These are phyloP conservation scores for Furcasterigmium sp. DNA, from an alignment of 2,329 filamentous ascomycete species.

Conservation along the genomic window DNA sequence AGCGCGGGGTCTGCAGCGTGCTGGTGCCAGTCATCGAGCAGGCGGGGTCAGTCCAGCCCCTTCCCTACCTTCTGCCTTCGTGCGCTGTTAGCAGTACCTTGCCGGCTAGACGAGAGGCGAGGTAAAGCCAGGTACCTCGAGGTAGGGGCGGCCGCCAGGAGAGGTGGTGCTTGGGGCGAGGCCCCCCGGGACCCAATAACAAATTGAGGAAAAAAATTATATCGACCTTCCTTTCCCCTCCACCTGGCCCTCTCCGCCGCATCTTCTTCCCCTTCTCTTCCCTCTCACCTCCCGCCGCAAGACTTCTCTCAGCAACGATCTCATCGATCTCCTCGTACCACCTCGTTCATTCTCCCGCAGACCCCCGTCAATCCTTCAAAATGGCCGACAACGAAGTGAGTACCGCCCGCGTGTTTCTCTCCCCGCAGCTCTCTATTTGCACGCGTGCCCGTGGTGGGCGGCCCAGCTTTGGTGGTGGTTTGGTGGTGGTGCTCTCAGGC, in stretches of 20 bases:
- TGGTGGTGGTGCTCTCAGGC: conserved; percentile 19
- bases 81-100: no score
- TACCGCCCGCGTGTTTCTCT: conserved; percentile 12
- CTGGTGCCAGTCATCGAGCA: no score
- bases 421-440: conserved; percentile 7
- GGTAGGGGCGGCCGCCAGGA: background rate
- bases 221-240: conserved; percentile 5
- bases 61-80: no score
- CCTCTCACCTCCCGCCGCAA: conserved; percentile 5
- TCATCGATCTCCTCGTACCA: conserved; percentile 2
- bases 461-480: conserved; percentile 9
- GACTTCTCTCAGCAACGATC: background rate
- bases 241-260: conserved; percentile 9
- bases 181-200: no score
- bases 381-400: conserved; percentile 53
- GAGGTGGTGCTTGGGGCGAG: no score
- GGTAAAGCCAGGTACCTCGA: no score
- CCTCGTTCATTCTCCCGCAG: background rate
- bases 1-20: no score
- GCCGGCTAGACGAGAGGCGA: no score
- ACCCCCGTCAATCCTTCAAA: conserved; percentile 36
- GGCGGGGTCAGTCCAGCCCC: no score
- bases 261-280: conserved; percentile 12
- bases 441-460: conserved; percentile 14
- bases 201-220: conserved; percentile 16